These are phyloP conservation scores for Colletotrichum salicis DNA, from an alignment of 2,329 filamentous ascomycete genomes.

Conservation along the genomic window DNA sequence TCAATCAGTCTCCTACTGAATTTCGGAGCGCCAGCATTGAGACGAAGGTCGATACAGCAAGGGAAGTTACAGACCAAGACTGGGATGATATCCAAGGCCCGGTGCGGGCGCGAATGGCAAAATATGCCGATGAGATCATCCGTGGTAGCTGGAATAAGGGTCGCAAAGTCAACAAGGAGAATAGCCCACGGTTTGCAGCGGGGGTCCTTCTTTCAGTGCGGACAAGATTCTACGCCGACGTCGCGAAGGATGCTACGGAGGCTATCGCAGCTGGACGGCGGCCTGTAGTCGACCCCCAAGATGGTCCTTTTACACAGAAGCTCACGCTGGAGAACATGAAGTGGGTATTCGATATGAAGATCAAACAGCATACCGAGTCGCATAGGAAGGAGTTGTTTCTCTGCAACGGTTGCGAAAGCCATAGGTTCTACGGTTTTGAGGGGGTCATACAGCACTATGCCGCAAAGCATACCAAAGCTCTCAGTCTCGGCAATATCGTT, in stretches of 20 bases:
- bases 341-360: slow-evolving; percentile 82
- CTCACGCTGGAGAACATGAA: slow-evolving; percentile 87
- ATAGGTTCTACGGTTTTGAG: slow-evolving; percentile 80
- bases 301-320: slow-evolving; percentile 67
- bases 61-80: slow-evolving; percentile 72
- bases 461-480: slow-evolving; percentile 78
- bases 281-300: slow-evolving; percentile 58
- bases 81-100: slow-evolving; percentile 79
- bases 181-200: slow-evolving; percentile 74
- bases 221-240: slow-evolving; percentile 71
- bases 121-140: slow-evolving; percentile 78
- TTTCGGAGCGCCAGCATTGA: slow-evolving; percentile 46
- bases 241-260: slow-evolving; percentile 63
- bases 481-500: slow-evolving; percentile 77
- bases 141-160: slow-evolving; percentile 72
- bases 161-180: slow-evolving; percentile 70
- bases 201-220: slow-evolving; percentile 77
- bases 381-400: slow-evolving; percentile 79
- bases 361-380: slow-evolving; percentile 75
- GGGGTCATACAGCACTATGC: slow-evolving; percentile 85
- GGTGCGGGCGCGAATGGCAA: slow-evolving; percentile 71
- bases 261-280: slow-evolving; percentile 57
- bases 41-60: slow-evolving; percentile 39
- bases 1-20: slow-evolving; percentile 52
- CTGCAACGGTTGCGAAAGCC: slow-evolving; percentile 75